Evolutionary conservation across 1,139 yeast species (phyloP), one percentile per base, ranked within the genome.

Genomic region (Nakaseomyces bracarensis): DNA sequence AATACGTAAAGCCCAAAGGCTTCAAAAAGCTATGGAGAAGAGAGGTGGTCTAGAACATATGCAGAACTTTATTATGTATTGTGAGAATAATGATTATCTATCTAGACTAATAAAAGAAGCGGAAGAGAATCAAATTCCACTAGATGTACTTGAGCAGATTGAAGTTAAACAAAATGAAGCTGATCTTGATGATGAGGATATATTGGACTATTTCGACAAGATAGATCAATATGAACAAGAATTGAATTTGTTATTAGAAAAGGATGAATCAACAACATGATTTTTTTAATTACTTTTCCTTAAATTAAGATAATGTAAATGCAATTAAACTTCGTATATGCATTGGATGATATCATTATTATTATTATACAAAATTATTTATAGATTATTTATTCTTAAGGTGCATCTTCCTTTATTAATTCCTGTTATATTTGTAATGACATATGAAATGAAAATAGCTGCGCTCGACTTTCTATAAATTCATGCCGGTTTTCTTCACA

Each of bases 401-500:
- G 16, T 30, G 16, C 13, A 30, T 30, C 22, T 30, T 30, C 34
- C 14, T 3, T 18, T 28, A 14, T n/a, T 4, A 6, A 8, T 14
- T 16, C 7, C 11, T 16, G 13, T 19, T 30, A 6, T 11, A 10
- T 28, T n/a, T n/a, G n/a, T n/a, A n/a, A n/a, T n/a, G n/a, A n/a
- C n/a, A n/a, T n/a, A n/a, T n/a, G n/a, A n/a, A n/a, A n/a, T n/a
- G n/a, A n/a, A n/a, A n/a, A n/a, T n/a, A n/a, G n/a, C n/a, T n/a
- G n/a, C n/a, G n/a, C n/a, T n/a, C n/a, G n/a, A n/a, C n/a, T n/a
- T 28, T 13, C 19, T 19, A 30, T 30, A 30, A 30, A 10, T 27
- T 15, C 33, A 22, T 55, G n/a, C 61, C 62, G 4, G 58, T 58
- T 29, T 47, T 51, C 45, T 54, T 58, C 39, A 50, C 48, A 44